Base-by-base conservation (phyloP, 768 basidiomycete species). In the Lyophyllum atratum region DNA sequence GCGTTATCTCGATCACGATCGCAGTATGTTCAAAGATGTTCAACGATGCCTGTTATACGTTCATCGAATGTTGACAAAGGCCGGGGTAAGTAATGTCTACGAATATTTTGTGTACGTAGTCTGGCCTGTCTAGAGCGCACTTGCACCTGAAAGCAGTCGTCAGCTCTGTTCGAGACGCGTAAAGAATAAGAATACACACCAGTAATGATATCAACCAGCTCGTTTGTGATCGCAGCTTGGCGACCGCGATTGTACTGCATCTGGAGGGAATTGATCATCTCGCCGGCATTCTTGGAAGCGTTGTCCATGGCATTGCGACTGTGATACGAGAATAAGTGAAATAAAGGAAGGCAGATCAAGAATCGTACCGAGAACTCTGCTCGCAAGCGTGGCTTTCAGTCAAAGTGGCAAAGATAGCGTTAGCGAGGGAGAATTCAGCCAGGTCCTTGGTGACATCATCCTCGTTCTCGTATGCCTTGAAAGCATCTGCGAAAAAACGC, bases 221-320 rank as follows among this genome's bases (percentile, higher is more conserved):
- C 93, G 78, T 95, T 96, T 59, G 95, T 98, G 70, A 98, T 98
- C 64, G 94, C 89, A 62, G 95, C 95, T 80, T 98, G 95, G 70
- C 95, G 92, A 81, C 95, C 95, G 84, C 95, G 92, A 73, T 98
- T 98, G 85, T 95, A 98, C 74, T 96, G 84, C 89, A 97, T 90
- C 73, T 90, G 90, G 49, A 98, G 81, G 44, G 79, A 73, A 59
- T 74, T 74, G 68, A 98, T 96, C 95, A 98, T 97, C 76, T 95
- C 95, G 31, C 76, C 78, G 56, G 97, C 97, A 74, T 99, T 98
- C 87, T 99, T 99, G 63, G 95, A 94, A 47, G 96, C 96, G 70
- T 94, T 98, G 85, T 98, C 97, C 97, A 99, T 99, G 68, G 97
- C 97, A 65, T 96, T 98, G 65, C 96, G 90, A 74, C 96, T 87